phyloP scores from a whole-genome alignment of 2,329 filamentous ascomycete genomes.

The Chaetothyriales sp. region DNA sequence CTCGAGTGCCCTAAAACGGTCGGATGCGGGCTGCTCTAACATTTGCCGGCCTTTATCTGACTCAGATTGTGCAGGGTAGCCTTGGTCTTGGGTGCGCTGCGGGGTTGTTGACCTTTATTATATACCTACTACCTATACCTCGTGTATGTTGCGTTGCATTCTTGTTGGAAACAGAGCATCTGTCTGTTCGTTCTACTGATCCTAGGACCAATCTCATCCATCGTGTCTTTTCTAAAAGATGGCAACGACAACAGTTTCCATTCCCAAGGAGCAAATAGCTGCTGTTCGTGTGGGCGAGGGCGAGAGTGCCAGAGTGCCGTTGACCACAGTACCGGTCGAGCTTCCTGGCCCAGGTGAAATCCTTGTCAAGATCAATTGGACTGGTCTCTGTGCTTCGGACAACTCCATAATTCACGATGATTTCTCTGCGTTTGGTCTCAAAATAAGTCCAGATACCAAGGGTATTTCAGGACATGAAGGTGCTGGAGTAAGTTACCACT shows the following conservation, averaged over 20 bases:
- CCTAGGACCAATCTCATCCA: not conserved
- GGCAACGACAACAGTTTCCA: conserved; percentile 7
- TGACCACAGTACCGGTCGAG: conserved; percentile 52
- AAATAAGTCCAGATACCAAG: conserved; percentile 12
- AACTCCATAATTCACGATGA: conserved; percentile 17
- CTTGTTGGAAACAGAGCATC: not conserved
- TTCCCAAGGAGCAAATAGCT: conserved; percentile 15
- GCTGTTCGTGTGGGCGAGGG: conserved; percentile 14
- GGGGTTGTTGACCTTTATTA: not conserved
- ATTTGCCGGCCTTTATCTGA: no score
- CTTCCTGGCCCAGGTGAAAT: conserved; percentile 77
- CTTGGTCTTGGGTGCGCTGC: no score
- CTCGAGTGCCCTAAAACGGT: no score
- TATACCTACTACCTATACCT: not conserved
- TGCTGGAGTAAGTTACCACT: conserved; percentile 43
- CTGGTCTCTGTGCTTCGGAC: conserved; percentile 81
- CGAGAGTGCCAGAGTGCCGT: conserved; percentile 11
- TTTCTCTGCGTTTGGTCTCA: conserved; percentile 12
- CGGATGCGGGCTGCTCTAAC: no score
- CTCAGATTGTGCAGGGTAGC: no score
- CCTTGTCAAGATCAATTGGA: conserved; percentile 75
- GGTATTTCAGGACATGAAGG: conserved; percentile 41
- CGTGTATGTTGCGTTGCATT: not conserved
- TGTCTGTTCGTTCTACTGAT: not conserved
- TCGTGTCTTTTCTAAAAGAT: conserved; percentile 5